Evolutionary conservation across 1,284 basidiomycete genomes (phyloP).

Genomic region (Omphalotus olearius): DNA sequence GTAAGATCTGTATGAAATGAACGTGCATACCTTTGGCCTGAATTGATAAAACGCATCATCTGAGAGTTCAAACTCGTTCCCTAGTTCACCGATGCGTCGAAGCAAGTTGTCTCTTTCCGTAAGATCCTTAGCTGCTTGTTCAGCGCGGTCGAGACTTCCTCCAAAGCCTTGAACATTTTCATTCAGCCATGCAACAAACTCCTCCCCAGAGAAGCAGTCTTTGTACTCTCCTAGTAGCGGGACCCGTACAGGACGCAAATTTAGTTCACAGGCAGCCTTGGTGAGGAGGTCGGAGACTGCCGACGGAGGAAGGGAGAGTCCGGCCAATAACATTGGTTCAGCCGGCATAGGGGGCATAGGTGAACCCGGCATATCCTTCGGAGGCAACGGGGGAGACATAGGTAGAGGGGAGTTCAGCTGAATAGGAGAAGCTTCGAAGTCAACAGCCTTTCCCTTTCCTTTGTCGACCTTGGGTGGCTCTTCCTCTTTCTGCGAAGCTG

Average conservation of each 20-base stretch:
- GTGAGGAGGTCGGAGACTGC: conserved; percentile 66
- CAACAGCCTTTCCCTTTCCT: conserved; percentile 68
- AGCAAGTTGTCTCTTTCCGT: conserved; percentile 73
- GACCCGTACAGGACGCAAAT: conserved; percentile 63
- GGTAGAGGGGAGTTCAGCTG: conserved; percentile 57
- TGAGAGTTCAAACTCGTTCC: conserved; percentile 70
- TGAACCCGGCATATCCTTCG: conserved; percentile 31
- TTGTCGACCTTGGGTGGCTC: conserved; percentile 60
- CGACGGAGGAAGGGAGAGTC: conserved; percentile 60
- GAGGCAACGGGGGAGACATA: conserved; percentile 53
- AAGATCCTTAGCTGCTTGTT: conserved; percentile 74
- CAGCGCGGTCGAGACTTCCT: conserved; percentile 59
- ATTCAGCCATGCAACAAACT: conserved; percentile 26
- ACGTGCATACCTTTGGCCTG: conserved; percentile 55
- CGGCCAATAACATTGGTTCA: conserved; percentile 66
- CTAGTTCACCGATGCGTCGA: conserved; percentile 75
- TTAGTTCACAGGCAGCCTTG: conserved; percentile 60
- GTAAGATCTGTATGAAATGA: conserved; percentile 1
- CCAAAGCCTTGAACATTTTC: conserved; percentile 21
- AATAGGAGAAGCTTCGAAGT: conserved; percentile 32
- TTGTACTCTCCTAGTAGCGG: conserved; percentile 86
- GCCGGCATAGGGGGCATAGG: conserved; percentile 36
- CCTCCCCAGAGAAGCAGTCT: conserved; percentile 51
- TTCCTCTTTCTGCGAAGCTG: conserved; percentile 31
- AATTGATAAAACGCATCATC: conserved; percentile 81